These are phyloP conservation scores for Aspergillus tamarii DNA, from an alignment of 2,329 filamentous ascomycete genomes.

Conservation along the genomic window DNA sequence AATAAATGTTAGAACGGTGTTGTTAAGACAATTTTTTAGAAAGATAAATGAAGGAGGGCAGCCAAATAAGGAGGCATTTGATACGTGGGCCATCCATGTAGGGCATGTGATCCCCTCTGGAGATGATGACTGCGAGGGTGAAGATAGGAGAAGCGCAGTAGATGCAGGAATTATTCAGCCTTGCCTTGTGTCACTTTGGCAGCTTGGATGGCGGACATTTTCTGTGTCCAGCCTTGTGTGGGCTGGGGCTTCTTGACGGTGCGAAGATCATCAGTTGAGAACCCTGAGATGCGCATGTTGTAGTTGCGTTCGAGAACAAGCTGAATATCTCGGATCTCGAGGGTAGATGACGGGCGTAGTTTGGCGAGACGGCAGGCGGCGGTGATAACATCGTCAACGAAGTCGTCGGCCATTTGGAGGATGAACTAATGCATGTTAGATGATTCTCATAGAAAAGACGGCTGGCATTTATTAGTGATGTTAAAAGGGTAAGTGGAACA, in stretches of 20 bases:
- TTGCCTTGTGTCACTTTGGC: slow-evolving; percentile 69
- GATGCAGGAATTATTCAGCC: slow-evolving; percentile 34
- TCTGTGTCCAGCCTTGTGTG: slow-evolving; percentile 84
- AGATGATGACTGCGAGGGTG: neutral
- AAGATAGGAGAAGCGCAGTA: neutral
- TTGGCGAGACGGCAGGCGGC: slow-evolving; percentile 90
- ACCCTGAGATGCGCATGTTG: slow-evolving; percentile 91
- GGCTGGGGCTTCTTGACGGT: slow-evolving; percentile 94
- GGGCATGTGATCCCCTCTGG: neutral
- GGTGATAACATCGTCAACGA: slow-evolving; percentile 88
- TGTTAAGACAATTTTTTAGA: slow-evolving; percentile 9
- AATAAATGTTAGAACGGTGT: neutral
- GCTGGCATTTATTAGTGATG: neutral
- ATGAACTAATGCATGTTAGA: slow-evolving; percentile 64
- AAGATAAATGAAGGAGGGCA: slow-evolving; percentile 6
- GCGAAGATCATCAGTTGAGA: slow-evolving; percentile 89
- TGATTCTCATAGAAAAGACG: slow-evolving; percentile 11
- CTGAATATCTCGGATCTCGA: slow-evolving; percentile 87
- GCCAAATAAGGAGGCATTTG: neutral
- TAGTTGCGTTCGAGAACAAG: slow-evolving; percentile 81
- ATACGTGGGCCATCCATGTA: neutral
- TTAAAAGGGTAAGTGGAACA: slow-evolving; percentile 12
- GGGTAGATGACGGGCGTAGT: slow-evolving; percentile 83
- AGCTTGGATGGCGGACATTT: slow-evolving; percentile 95
- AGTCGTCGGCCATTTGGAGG: slow-evolving; percentile 86